Conservation (phyloP, 352 stramenopile species). For the Pythium phragmiticola region DNA sequence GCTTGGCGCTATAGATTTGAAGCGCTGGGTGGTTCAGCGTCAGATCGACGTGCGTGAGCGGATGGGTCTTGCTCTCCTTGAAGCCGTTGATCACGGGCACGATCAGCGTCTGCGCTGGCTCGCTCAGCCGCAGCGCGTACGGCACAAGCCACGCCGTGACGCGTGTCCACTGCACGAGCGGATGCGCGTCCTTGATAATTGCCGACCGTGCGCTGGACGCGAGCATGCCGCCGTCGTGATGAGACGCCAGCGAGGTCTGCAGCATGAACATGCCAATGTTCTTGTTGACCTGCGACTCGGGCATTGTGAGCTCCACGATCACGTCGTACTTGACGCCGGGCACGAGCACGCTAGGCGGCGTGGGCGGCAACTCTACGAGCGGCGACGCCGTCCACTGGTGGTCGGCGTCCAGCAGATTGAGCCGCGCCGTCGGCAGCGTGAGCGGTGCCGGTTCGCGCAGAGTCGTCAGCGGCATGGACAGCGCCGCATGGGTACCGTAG, state of each 20-base stretch:
- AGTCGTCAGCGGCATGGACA: slow-evolving; percentile 15
- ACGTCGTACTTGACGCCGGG: slow-evolving; percentile 79
- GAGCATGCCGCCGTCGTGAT: slow-evolving; percentile 31
- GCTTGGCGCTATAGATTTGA: slow-evolving; percentile 69
- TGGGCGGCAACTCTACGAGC: slow-evolving; percentile 24
- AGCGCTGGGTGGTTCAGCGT: slow-evolving; percentile 65
- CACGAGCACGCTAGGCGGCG: slow-evolving; percentile 39
- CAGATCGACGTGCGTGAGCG: slow-evolving; percentile 52
- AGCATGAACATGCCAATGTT: slow-evolving; percentile 84
- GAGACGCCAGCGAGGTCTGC: slow-evolving; percentile 39
- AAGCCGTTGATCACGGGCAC: slow-evolving; percentile 73
- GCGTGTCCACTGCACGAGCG: slow-evolving; percentile 54
- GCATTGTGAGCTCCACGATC: slow-evolving; percentile 68
- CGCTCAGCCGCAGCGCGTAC: slow-evolving; percentile 51
- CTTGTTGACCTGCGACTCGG: slow-evolving; percentile 58
- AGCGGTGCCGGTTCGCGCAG: slow-evolving; percentile 4
- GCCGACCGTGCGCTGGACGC: slow-evolving; percentile 55
- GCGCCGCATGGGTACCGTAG: slow-evolving; percentile 57
- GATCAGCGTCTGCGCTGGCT: slow-evolving; percentile 50
- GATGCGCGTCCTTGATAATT: slow-evolving; percentile 61
- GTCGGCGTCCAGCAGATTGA: slow-evolving; percentile 53
- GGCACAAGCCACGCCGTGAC: slow-evolving; percentile 48
- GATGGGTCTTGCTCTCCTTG: slow-evolving; percentile 46
- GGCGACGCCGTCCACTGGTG: slow-evolving; percentile 59
- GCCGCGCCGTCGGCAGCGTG: slow-evolving; percentile 46